Base-by-base conservation (phyloP, 495 filamentous ascomycete species). In the Podospora pseudocomata region DNA sequence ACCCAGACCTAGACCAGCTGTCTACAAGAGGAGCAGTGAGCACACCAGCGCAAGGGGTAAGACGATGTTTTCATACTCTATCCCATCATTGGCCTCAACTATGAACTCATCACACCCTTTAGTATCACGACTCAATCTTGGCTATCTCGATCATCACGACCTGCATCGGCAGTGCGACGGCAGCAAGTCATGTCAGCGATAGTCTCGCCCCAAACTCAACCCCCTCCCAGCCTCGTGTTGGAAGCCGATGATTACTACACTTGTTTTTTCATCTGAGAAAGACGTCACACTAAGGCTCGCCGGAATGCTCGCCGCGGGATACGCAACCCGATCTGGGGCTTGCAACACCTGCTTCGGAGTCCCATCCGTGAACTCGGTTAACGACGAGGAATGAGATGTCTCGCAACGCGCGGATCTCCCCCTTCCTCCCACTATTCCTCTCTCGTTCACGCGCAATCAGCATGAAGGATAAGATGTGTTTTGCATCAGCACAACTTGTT, bases 251-350 rank as follows among this genome's bases (percentile, higher is more conserved):
- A 49, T 49, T 49, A 49, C 13, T 11, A 49, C 39, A 49, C 2
- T 49, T 49, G 9, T 49, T 49, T 13, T 11, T 11, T 13, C 39
- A 49, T 13, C 39, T 9, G 9, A 49, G 39, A 49, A 49, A 49
- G 20, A 58, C 55, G 55, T 58, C 55, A 58, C 19, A n/a, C 23
- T 58, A 58, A 58, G 23, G n/a, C n/a, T 58, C n/a, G 6, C 23
- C 55, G 55, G 55, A 58, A 58, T 58, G 55, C 23, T 58, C n/a
- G 11, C 11, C 55, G 55, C 55, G 55, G 55, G 18, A 58, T 26
- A 58, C n/a, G 23, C 55, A 58, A 58, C 55, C 19, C 39, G 39
- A 49, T 49, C 39, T 49, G 39, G 39, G 39, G 39, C 39, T 49
- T 49, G 39, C 39, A 49, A 49, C 39, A 49, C 39, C 15, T 49